Conservation (phyloP, 2,329 filamentous ascomycete species). For the Hortaea werneckii region DNA sequence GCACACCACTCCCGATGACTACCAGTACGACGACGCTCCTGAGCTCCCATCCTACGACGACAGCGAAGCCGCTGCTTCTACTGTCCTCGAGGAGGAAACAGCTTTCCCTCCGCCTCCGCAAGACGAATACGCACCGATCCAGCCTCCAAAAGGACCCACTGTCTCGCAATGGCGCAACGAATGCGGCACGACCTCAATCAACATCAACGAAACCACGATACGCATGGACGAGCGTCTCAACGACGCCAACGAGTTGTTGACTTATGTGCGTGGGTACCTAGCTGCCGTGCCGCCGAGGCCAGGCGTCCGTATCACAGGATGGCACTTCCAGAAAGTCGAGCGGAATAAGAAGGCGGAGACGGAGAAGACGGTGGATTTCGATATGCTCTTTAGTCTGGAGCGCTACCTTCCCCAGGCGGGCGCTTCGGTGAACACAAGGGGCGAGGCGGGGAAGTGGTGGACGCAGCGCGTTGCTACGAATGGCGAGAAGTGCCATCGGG, state of each 20-base stretch:
- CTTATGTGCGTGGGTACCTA: constrained; percentile 18
- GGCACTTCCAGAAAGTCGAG: constrained; percentile 14
- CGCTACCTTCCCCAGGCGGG: constrained; percentile 8
- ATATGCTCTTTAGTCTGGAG: constrained; percentile 15
- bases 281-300: constrained; percentile 13
- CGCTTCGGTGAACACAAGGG: background rate
- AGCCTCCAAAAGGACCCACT: background rate
- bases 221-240: constrained; percentile 19
- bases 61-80: constrained; percentile 11
- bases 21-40: constrained; percentile 13
- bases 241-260: constrained; percentile 12
- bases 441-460: constrained; percentile 15
- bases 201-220: constrained; percentile 14
- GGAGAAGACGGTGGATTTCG: constrained; percentile 18
- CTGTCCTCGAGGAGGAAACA: background rate
- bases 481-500: constrained; percentile 53
- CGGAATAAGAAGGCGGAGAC: constrained; percentile 21
- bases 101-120: background rate
- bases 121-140: constrained; percentile 12
- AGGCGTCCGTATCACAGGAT: constrained; percentile 17
- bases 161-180: background rate
- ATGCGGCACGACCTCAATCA: constrained; percentile 2
- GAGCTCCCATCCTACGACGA: constrained; percentile 19
- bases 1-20: constrained; percentile 20
- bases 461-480: constrained; percentile 41